phyloP scores from a whole-genome alignment of 2,329 filamentous ascomycete genomes.

The Aurifilum marmelostoma region DNA sequence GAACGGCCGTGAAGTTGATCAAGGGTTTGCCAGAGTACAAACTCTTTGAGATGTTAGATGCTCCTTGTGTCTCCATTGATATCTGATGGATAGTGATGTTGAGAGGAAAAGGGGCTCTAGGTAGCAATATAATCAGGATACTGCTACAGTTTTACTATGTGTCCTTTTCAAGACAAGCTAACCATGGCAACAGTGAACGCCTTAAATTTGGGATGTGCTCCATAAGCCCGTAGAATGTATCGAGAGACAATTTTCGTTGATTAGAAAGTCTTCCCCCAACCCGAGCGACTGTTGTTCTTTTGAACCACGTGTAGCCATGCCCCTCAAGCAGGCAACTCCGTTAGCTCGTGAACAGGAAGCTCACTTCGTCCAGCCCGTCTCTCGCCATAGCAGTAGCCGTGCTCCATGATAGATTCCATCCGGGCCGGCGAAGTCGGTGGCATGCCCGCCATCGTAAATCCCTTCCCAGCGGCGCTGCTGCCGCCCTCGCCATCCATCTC shows the following conservation, averaged over 20 bases:
- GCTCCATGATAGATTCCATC: constrained; percentile 14
- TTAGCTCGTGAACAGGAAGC: constrained; percentile 14
- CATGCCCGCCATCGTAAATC: too few relatives aligned
- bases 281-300: too few relatives aligned
- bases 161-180: not conserved
- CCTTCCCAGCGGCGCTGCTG: not conserved
- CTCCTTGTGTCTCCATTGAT: not conserved
- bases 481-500: constrained; percentile 27
- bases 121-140: too few relatives aligned
- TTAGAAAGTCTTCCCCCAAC: too few relatives aligned
- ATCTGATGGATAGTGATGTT: not conserved
- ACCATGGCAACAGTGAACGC: not conserved
- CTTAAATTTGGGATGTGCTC: not conserved
- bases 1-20: not conserved
- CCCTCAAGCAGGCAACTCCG: constrained; percentile 25
- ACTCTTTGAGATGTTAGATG: too few relatives aligned
- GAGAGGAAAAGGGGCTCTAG: not conserved
- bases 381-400: not conserved
- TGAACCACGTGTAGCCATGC: not conserved
- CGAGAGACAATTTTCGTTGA: too few relatives aligned
- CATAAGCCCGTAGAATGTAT: not conserved
- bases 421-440: not conserved
- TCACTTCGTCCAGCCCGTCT: constrained; percentile 15
- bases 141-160: too few relatives aligned
- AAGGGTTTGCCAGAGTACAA: too few relatives aligned